Percentiles rank a stretch among this genome's conserved stretches.
phyloP scores from a whole-genome alignment of 2,329 filamentous ascomycete species.

The Cyphellophora europaea region DNA sequence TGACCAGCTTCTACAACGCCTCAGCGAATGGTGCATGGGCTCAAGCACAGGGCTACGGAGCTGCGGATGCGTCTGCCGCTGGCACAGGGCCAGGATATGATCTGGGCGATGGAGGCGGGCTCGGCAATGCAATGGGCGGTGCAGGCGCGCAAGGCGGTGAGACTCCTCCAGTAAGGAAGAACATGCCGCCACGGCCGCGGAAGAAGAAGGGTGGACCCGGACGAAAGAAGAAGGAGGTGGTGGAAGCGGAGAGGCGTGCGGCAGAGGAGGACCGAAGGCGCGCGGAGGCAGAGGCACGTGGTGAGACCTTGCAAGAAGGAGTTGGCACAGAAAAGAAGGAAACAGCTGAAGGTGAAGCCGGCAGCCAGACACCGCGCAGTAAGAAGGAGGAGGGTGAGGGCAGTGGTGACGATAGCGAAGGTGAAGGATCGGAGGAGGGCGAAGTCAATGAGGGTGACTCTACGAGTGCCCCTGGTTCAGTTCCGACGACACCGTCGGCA shows the following conservation, averaged over 20 bases:
- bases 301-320: not conserved
- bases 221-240: conserved; percentile 7
- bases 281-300: conserved; percentile 1
- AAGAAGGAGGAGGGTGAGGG: conserved; percentile 5
- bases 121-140: conserved; percentile 11
- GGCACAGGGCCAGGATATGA: conserved; percentile 13
- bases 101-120: conserved; percentile 14
- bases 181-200: conserved; percentile 14
- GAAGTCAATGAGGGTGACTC: conserved; percentile 16
- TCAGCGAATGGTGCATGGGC: conserved; percentile 10
- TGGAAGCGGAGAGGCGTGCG: not conserved
- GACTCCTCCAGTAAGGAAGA: conserved; percentile 13
- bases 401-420: conserved; percentile 13
- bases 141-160: conserved; percentile 4
- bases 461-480: not conserved
- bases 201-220: conserved; percentile 20
- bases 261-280: not conserved
- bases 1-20: conserved; percentile 43
- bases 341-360: not conserved
- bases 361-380: not conserved
- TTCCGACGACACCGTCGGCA: not conserved
- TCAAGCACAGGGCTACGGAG: conserved; percentile 5
- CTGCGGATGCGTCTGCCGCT: not conserved
- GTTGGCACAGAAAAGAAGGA: not conserved
- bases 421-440: conserved; percentile 19